Base-by-base conservation (phyloP, 768 basidiomycete species). In the Tulasnella sp. region DNA sequence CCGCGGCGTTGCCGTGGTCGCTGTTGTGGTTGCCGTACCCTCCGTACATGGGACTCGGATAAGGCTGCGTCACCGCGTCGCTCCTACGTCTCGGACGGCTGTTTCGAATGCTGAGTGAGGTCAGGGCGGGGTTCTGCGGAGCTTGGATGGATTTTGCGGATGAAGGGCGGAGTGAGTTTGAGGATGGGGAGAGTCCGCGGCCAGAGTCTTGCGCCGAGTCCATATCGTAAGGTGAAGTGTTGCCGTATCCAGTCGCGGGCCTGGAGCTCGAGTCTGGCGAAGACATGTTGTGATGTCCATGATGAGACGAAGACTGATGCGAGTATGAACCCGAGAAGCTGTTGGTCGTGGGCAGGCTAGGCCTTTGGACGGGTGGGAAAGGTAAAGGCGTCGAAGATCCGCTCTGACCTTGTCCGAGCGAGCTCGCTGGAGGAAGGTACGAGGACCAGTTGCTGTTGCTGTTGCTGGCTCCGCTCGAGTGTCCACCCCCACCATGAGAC, bases 241-340 rank as follows among this genome's bases (percentile, higher is more conserved):
- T 87, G 1, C 85, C 83, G 70, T 91, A 91, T 17, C 88, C 86
- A 0, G 88, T 89, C 1, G 83, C 84, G 1, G 88, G 88, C 52
- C 88, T 82, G 70, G 85, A 38, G 15, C 7, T 15, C 34, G 34
- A 87, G 69, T 91, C 88, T 4, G 88, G 88, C 2, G 88, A 90
- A 63, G 55, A 51, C 58, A 53, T 25, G 57, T 49, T 49, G n/a
- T 34, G 44, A 27, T 58, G 58, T 27, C 60, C 29, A 11, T 76
- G 76, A 38, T 38, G 34, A 15, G 34, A 38, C 34, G 34, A 38
- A 5, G 34, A 7, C 34, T 38, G 34, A 15, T 38, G 34, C 15
- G 34, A 5, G 34, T 38, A 38, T 15, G 34, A 38, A 5, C 34
- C 34, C 5, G 34, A 38, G 34, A 38, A 38, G 34, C 34, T 38